Conservation (phyloP, 495 filamentous ascomycete genomes). For the Neurospora sp. region DNA sequence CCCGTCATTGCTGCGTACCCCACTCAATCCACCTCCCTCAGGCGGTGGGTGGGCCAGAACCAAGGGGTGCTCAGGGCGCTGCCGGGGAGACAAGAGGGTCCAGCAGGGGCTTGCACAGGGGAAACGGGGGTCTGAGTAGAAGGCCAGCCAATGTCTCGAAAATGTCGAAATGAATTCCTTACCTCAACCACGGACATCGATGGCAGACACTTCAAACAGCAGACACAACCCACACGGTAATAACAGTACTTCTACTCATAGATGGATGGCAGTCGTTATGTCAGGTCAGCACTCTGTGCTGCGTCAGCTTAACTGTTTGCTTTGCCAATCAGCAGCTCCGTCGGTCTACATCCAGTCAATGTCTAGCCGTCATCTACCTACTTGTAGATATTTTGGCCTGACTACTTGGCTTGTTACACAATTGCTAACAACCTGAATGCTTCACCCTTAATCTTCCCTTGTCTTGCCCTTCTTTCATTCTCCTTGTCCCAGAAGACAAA, state of each 20-base stretch:
- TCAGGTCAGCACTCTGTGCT: background rate
- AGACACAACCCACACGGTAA: background rate
- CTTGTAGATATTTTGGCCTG: background rate
- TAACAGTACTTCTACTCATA: background rate
- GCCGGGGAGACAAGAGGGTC: background rate
- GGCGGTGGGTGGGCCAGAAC: background rate
- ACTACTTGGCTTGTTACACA: background rate
- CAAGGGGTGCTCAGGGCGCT: background rate
- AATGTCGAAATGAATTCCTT: background rate
- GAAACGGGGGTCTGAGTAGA: background rate
- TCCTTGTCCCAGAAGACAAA: background rate
- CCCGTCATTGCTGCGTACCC: background rate
- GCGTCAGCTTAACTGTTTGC: background rate
- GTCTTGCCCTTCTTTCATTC: background rate
- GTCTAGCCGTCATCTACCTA: background rate
- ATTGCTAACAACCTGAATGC: background rate
- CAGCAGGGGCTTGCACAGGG: background rate
- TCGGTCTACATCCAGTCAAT: background rate
- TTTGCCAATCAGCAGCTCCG: background rate
- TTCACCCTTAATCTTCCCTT: background rate
- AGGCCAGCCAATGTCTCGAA: background rate
- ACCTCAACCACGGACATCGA: background rate
- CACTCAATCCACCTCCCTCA: background rate
- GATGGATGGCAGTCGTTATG: background rate
- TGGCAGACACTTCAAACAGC: background rate